Base-by-base conservation (phyloP, 73 alveolate genomes). In the Tetrahymena borealis region DNA sequence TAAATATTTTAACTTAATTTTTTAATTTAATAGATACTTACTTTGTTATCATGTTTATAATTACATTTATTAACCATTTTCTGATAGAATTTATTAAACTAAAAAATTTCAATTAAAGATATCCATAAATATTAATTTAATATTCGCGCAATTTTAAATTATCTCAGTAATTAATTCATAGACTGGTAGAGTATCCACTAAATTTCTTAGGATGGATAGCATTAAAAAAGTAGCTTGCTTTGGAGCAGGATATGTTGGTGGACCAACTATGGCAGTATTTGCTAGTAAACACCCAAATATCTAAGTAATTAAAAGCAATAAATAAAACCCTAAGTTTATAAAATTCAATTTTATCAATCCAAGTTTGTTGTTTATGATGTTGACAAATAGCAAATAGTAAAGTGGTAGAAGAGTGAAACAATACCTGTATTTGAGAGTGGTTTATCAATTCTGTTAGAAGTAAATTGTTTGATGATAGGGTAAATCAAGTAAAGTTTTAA, bases 171-270 rank as follows among this genome's bases (percentile, higher is more conserved):
- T 24, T 60, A 60, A 60, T 60, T 0, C 28, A 60, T 18, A n/a
- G 85, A 24, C 28, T 60, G n/a, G n/a, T n/a, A n/a, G n/a, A n/a
- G n/a, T n/a, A n/a, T n/a, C n/a, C n/a, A n/a, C n/a, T n/a, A n/a
- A n/a, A n/a, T n/a, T n/a, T n/a, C n/a, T n/a, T n/a, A n/a, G n/a
- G n/a, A 37, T 91, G 39, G 24, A 40, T 39, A 93, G 24, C 78
- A 94, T 94, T 33, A 78, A 94, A 77, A 96, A 78, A 39, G 94
- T 98, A 3, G 85, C 96, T 79, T 98, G 99, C 91, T 95, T 98
- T 90, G 99, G 99, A 4, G 99, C 99, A 24, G 99, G 99, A 90
- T 98, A 97, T 96, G 99, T 98, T 15, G 99, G 99, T 5, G 99
- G 99, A 39, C 96, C 99, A 7, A 97, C 99, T 36, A 96, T 98